phyloP scores from a whole-genome alignment of 305 asterid species.

The Plantago lanceolata region DNA sequence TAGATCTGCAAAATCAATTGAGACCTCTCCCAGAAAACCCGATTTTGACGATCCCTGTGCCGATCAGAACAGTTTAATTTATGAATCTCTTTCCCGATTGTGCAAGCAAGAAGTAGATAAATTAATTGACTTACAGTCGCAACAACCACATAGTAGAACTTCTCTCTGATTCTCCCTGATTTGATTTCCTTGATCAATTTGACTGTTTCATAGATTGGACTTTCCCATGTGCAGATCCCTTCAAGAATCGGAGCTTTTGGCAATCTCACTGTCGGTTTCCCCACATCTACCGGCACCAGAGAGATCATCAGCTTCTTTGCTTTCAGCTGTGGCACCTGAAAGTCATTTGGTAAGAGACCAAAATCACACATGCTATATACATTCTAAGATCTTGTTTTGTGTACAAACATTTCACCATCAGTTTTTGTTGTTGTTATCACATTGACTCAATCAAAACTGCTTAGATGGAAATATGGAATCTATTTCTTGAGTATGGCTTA shows the following conservation, averaged over 20 bases:
- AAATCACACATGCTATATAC: background rate
- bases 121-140: constrained; percentile 55
- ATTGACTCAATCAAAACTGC: no score
- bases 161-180: constrained; percentile 67
- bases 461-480: background rate
- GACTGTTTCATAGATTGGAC: constrained; percentile 69
- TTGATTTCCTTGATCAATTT: constrained; percentile 63
- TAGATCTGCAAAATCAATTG: constrained; percentile 82
- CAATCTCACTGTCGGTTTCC: constrained; percentile 73
- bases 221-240: constrained; percentile 83
- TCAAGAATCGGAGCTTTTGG: constrained; percentile 65
- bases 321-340: constrained; percentile 85
- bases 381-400: no score
- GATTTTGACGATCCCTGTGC: constrained; percentile 87
- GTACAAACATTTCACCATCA: background rate
- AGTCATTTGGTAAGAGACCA: background rate
- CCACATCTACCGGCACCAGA: constrained; percentile 78
- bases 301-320: constrained; percentile 71
- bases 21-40: constrained; percentile 84
- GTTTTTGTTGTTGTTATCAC: no score
- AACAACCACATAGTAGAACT: constrained; percentile 65
- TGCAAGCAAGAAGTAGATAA: background rate
- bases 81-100: no score
- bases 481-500: background rate
- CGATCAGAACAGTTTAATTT: constrained; percentile 15